Conservation (phyloP, 2,329 filamentous ascomycete genomes). For the Emydomyces testavorans region DNA sequence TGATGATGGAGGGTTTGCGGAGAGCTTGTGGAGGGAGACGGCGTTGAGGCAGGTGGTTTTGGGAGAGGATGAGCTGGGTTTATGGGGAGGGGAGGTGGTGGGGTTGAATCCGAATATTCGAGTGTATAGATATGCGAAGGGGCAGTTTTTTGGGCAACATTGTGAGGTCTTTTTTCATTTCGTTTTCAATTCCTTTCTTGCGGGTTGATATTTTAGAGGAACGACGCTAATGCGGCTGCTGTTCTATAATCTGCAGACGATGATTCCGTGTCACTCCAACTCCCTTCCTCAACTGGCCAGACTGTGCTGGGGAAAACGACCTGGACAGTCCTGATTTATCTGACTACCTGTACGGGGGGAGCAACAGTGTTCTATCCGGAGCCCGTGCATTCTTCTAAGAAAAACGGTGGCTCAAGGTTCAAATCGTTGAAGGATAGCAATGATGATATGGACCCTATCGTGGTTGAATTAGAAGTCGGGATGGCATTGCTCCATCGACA, state of each 20-base stretch:
- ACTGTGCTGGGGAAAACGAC: slow-evolving; percentile 57
- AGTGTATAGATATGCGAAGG: slow-evolving; percentile 73
- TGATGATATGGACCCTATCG: slow-evolving; percentile 49
- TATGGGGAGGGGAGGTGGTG: slow-evolving; percentile 72
- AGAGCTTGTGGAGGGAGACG: slow-evolving; percentile 64
- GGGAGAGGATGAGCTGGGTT: slow-evolving; percentile 22
- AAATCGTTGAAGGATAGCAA: neutral
- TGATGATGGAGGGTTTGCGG: slow-evolving; percentile 62
- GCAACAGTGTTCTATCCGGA: slow-evolving; percentile 88
- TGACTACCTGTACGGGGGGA: slow-evolving; percentile 73
- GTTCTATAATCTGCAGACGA: slow-evolving; percentile 63
- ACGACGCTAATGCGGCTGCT: neutral
- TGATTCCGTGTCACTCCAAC: slow-evolving; percentile 62
- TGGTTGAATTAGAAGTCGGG: slow-evolving; percentile 66
- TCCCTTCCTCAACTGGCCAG: slow-evolving; percentile 36
- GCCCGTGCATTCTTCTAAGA: slow-evolving; percentile 29
- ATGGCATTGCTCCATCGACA: slow-evolving; percentile 80
- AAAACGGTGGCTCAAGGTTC: slow-evolving; percentile 1
- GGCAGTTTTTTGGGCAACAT: slow-evolving; percentile 86
- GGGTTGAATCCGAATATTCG: slow-evolving; percentile 81
- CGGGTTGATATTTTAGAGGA: neutral
- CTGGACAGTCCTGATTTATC: slow-evolving; percentile 82
- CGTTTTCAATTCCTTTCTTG: neutral
- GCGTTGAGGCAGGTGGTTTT: slow-evolving; percentile 53
- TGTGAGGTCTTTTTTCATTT: slow-evolving; percentile 47